Base-by-base conservation (phyloP, 768 basidiomycete genomes). In the Tulasnella sp. region DNA sequence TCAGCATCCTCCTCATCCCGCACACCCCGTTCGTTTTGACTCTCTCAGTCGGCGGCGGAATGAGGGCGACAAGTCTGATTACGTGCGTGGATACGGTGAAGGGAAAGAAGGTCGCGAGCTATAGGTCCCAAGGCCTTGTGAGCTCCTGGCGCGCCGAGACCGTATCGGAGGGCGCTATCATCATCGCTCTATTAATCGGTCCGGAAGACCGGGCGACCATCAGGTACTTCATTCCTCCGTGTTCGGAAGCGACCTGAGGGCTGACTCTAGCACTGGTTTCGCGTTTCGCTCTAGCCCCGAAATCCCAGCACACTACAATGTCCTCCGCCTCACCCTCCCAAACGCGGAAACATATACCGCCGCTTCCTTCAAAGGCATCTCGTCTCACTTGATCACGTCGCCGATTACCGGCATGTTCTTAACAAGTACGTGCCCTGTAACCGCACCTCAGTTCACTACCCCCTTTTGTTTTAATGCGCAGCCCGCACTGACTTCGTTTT, bases 391-490 rank as follows among this genome's bases (percentile, higher is more conserved):
- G 31, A 80, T 80, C 31, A 80, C 79, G 5, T 80, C 79, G 14
- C 79, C 79, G 20, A 80, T 80, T 28, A 80, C 79, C 40, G 79
- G 79, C 72, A 80, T 80, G 79, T 80, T 80, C 72, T 75, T 80
- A 40, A 80, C 79, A 31, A 50, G 79, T 80, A 58, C 34, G 79
- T 80, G 20, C 28, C 24, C 24, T 69, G 64, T 69, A 69, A 37
- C 64, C 64, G 64, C 64, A 69, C 34, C 64, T 69, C 64, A 78
- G 40, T 79, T 79, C 79, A 18, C 28, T 42, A 69, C 40, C 58
- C 60, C 50, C 34, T 37, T 54, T 24, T 69, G 22, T 76, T 20
- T 37, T n/a, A 50, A n/a, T 41, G 22, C 60, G 48, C 34, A 18
- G 22, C 37, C 16, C 40, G 77, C 31, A 37, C 44, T 54, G 48